Percentiles rank a stretch among this genome's conserved stretches.
These are phyloP conservation scores for Aspergillus thermomutatus DNA, from an alignment of 2,329 filamentous ascomycete species.

Conservation along the genomic window DNA sequence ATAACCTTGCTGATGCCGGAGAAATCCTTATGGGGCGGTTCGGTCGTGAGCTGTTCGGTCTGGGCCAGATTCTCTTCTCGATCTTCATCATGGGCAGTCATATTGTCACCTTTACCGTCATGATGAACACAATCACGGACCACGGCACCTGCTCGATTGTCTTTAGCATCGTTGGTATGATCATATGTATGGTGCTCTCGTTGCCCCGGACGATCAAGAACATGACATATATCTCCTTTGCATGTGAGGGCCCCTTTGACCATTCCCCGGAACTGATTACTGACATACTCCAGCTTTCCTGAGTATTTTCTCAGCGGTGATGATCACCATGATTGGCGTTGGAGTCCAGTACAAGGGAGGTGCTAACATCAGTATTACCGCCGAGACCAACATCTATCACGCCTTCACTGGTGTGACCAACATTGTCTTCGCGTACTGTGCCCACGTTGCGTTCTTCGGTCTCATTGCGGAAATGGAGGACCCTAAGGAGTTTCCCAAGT, in stretches of 20 bases:
- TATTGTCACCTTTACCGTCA: conserved; percentile 65
- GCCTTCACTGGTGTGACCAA: conserved; percentile 63
- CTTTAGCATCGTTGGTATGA: conserved; percentile 58
- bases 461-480: conserved; percentile 63
- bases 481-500: conserved; percentile 59
- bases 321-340: conserved; percentile 65
- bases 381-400: conserved; percentile 47
- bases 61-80: conserved; percentile 61
- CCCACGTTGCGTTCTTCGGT: conserved; percentile 66
- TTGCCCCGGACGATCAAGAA: conserved; percentile 62
- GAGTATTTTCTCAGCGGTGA: conserved; percentile 63
- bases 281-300: conserved; percentile 48
- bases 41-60: conserved; percentile 61
- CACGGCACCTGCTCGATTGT: conserved; percentile 62
- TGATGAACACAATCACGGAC: conserved; percentile 62
- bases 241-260: conserved; percentile 38
- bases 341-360: conserved; percentile 49
- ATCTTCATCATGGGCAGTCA: conserved; percentile 70
- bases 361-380: conserved; percentile 33
- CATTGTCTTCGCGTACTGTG: conserved; percentile 69
- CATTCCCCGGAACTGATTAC: not conserved
- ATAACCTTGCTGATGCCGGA: conserved; percentile 66
- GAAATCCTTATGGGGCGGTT: conserved; percentile 58
- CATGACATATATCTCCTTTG: conserved; percentile 59
- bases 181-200: conserved; percentile 57